Percentiles rank a stretch among this genome's conserved stretches.
Conservation (phyloP, 768 basidiomycete species). For the Lepiota brunneoincarnata region DNA sequence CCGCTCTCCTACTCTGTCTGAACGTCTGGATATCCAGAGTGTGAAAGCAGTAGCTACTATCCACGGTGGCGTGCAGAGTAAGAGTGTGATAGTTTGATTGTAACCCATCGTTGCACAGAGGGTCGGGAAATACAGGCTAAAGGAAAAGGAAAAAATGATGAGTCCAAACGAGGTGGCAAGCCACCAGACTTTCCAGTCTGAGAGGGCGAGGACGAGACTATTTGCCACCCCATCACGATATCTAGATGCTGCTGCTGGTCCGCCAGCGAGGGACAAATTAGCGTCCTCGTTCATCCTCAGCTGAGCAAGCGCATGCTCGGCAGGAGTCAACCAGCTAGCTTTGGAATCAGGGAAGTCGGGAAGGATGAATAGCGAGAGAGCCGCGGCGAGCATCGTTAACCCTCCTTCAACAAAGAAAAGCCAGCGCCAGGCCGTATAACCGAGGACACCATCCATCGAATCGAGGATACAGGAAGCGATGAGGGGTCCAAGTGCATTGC, state of each 20-base stretch:
- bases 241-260: constrained; percentile 8
- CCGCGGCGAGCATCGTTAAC: constrained; percentile 47
- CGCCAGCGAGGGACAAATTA: constrained; percentile 11
- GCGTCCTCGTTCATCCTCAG: constrained; percentile 62
- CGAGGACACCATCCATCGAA: constrained; percentile 66
- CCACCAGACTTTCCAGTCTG: constrained; percentile 76
- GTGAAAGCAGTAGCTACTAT: constrained; percentile 57
- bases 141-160: constrained; percentile 57
- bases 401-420: constrained; percentile 69
- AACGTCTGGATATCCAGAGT: constrained; percentile 60
- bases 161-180: constrained; percentile 32
- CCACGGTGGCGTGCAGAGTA: constrained; percentile 61
- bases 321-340: constrained; percentile 51
- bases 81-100: constrained; percentile 57
- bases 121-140: constrained; percentile 75
- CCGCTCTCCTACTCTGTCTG: constrained; percentile 69
- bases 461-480: constrained; percentile 76
- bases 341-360: constrained; percentile 68
- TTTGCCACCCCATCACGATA: constrained; percentile 13
- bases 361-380: constrained; percentile 58
- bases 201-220: constrained; percentile 58
- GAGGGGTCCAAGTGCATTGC: constrained; percentile 80
- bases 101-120: constrained; percentile 68
- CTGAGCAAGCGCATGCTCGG: constrained; percentile 55
- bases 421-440: constrained; percentile 77